Evolutionary conservation across 257 asterid species (phyloP), one percentile per base, ranked within the genome.

Genomic region (Mentha longifolia): DNA sequence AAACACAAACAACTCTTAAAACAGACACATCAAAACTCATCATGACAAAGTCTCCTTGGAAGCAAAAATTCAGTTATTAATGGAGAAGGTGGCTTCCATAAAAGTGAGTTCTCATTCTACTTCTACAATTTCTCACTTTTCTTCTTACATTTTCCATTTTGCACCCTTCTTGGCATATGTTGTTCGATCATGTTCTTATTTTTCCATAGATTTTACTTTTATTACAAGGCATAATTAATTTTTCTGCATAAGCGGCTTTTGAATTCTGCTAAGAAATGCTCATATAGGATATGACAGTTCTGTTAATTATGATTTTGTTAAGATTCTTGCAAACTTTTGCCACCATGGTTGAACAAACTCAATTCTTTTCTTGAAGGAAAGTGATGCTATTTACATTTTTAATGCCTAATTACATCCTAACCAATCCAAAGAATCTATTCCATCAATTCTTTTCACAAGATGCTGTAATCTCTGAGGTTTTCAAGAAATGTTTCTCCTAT

Each of bases 401-500:
- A 12, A 52, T 52, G 45, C 5, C 41, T 43, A 25, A 50, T 25
- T 52, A 61, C 64, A 71, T 28, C 52, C 51, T 45, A 65, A n/a
- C 45, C 20, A 49, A 30, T 49, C 42, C 47, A 47, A 52, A 50
- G 62, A 71, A 76, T 70, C 51, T 9, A 35, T 55, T 72, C 60
- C 19, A 67, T 51, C 25, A 31, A 69, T 13, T 3, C 39, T 47
- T 46, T 62, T 85, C 64, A 90, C 41, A 85, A 70, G 74, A 90
- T 72, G 52, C 54, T 75, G 81, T 77, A 71, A 22, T 83, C 81
- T 59, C 79, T 81, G 35, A 92, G 95, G 67, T 88, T 90, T 57
- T 71, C 65, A 43, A 87, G 70, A 62, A 90, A 92, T 15, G 49
- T 82, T 72, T 87, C 89, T 87, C 96, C 98, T 30, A 82, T 76